Percentiles rank a stretch among this genome's conserved stretches.
Evolutionary conservation across 2,329 filamentous ascomycete species (phyloP).

Genomic region (Verticillium zaregamsianum): DNA sequence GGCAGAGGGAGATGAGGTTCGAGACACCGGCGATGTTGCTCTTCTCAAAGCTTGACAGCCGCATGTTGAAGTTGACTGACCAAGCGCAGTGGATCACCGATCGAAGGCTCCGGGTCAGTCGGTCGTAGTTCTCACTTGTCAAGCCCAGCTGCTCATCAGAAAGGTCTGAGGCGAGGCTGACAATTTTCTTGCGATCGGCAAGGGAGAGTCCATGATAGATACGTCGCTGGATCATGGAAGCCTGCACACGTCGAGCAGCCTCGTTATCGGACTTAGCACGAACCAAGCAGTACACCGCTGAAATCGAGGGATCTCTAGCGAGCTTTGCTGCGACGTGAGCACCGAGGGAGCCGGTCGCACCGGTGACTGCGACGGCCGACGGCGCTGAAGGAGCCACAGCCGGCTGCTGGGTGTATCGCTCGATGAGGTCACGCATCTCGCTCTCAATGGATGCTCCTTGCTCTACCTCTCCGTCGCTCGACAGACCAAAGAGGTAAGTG

Average conservation of each 20-base stretch:
- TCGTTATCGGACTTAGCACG: slow-evolving; percentile 29
- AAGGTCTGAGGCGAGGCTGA: slow-evolving; percentile 31
- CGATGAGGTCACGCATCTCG: slow-evolving; percentile 19
- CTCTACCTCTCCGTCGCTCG: slow-evolving; percentile 27
- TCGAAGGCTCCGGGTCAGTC: slow-evolving; percentile 27
- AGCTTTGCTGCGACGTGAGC: slow-evolving; percentile 58
- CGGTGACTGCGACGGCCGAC: slow-evolving; percentile 46
- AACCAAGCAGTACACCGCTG: slow-evolving; percentile 47
- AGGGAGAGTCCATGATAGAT: slow-evolving; percentile 23
- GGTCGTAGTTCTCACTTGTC: slow-evolving; percentile 15
- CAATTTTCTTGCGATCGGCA: slow-evolving; percentile 8
- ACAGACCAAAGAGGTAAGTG: slow-evolving; percentile 36
- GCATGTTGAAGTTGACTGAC: slow-evolving; percentile 55
- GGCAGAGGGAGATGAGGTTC: slow-evolving; percentile 36
- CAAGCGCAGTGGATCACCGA: slow-evolving; percentile 48
- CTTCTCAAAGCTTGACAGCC: slow-evolving; percentile 43
- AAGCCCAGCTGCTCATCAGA: slow-evolving; percentile 36
- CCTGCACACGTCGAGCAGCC: slow-evolving; percentile 16
- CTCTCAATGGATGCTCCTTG: slow-evolving; percentile 20
- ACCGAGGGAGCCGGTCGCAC: slow-evolving; percentile 62
- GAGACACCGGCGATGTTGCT: slow-evolving; percentile 39
- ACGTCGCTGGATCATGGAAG: slow-evolving; percentile 22
- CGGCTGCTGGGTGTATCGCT: slow-evolving; percentile 13
- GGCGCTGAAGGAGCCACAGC: neutral
- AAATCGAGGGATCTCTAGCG: slow-evolving; percentile 50